phyloP scores from a whole-genome alignment of 345 rosid species.

The Passiflora organensis region DNA sequence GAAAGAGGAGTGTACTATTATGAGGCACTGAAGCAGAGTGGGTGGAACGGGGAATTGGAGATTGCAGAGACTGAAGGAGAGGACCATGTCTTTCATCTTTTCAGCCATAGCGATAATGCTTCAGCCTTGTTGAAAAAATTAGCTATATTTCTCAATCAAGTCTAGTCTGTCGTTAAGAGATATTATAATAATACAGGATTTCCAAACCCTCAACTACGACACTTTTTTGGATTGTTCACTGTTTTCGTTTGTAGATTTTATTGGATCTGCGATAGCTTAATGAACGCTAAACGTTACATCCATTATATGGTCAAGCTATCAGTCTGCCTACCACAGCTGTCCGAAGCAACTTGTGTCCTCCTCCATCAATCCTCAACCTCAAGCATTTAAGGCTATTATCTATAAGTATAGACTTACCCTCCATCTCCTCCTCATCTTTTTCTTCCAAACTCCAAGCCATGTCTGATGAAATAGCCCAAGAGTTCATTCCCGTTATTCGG shows the following conservation, averaged over 20 bases:
- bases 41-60: constrained; percentile 8
- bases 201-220: no score
- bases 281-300: not conserved
- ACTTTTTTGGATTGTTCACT: no score
- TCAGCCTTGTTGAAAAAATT: not conserved
- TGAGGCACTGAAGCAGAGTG: not conserved
- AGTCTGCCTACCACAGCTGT: not conserved
- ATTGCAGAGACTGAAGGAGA: not conserved
- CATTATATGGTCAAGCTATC: not conserved
- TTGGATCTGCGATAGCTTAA: no score
- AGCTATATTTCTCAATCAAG: constrained; percentile 1
- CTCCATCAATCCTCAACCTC: not conserved
- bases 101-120: not conserved
- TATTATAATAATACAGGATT: no score
- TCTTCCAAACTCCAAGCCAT: not conserved
- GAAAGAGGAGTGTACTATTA: not conserved
- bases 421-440: no score
- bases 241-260: no score
- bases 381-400: no score
- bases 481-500: not conserved
- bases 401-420: no score
- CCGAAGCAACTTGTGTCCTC: not conserved
- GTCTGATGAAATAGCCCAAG: not conserved
- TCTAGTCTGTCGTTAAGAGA: no score
- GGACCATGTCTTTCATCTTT: constrained; percentile 8